phyloP scores from a whole-genome alignment of 331 rosid genomes.

The Erythrophleum ivorense region DNA sequence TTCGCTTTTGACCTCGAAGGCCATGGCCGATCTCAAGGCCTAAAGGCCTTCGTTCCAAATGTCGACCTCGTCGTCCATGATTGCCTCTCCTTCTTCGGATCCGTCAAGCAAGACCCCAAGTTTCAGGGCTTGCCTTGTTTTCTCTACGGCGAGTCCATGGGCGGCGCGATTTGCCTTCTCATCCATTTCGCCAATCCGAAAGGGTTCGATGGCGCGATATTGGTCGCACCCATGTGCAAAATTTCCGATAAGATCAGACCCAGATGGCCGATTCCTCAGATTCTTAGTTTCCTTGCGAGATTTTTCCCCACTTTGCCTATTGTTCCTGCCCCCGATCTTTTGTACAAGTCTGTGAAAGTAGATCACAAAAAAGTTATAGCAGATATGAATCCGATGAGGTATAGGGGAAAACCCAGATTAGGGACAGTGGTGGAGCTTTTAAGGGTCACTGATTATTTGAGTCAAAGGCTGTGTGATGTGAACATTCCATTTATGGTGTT shows the following conservation, averaged over 20 bases:
- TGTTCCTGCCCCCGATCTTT: constrained; percentile 81
- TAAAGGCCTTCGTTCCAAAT: constrained; percentile 78
- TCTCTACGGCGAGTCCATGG: constrained; percentile 96
- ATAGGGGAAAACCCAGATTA: constrained; percentile 79
- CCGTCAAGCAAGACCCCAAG: constrained; percentile 43
- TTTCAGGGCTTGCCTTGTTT: constrained; percentile 52
- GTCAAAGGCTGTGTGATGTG: constrained; percentile 55
- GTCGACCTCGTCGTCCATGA: constrained; percentile 77
- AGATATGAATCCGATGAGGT: constrained; percentile 76
- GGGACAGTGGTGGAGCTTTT: constrained; percentile 84
- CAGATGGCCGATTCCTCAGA: constrained; percentile 86
- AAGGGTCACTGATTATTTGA: constrained; percentile 66
- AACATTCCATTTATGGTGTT: constrained; percentile 72
- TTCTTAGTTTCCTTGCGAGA: constrained; percentile 57
- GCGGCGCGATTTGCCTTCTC: constrained; percentile 76
- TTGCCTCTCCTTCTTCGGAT: constrained; percentile 73
- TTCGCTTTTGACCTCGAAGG: constrained; percentile 84
- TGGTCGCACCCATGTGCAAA: constrained; percentile 94
- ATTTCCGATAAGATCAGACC: constrained; percentile 77
- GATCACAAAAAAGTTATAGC: constrained; percentile 73
- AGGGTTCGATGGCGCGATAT: constrained; percentile 70
- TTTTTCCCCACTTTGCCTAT: constrained; percentile 71
- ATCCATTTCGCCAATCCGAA: constrained; percentile 63
- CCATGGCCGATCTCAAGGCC: constrained; percentile 84
- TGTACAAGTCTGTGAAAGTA: constrained; percentile 78